A percentile compares a stretch with the other conserved stretches of the same genome.
Evolutionary conservation across 768 basidiomycete genomes (phyloP).

Genomic region (Boletus reticulatus): DNA sequence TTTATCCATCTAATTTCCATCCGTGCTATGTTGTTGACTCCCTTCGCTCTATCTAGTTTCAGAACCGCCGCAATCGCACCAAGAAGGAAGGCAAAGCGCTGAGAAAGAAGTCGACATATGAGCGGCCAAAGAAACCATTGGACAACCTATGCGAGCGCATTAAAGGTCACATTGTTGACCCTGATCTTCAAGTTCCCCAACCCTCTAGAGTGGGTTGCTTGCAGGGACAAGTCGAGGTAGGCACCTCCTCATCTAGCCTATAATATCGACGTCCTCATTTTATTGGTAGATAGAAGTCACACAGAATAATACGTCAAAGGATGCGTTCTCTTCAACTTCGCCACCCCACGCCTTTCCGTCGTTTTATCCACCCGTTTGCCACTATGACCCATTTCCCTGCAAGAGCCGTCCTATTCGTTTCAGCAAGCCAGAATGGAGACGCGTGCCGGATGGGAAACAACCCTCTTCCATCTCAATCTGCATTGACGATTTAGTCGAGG

Average conservation of each 20-base stretch:
- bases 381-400: conserved; percentile 19
- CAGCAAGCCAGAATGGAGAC: conserved; percentile 7
- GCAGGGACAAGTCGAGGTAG: no score
- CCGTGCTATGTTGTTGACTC: no score
- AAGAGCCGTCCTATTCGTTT: conserved; percentile 1
- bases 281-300: not conserved
- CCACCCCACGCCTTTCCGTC: conserved; percentile 19
- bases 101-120: not conserved
- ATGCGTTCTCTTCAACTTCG: not conserved
- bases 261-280: no score
- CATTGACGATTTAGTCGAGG: conserved; percentile 8
- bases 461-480: not conserved
- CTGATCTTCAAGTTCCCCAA: not conserved
- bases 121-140: not conserved
- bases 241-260: no score
- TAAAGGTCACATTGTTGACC: not conserved
- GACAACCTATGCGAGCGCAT: not conserved
- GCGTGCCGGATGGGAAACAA: not conserved
- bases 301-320: not conserved
- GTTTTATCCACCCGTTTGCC: conserved; percentile 10
- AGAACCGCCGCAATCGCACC: conserved; percentile 11
- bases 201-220: no score
- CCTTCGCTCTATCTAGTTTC: conserved; percentile 11
- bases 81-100: not conserved
- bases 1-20: accelerated